These are phyloP conservation scores for Eutrema japonicum DNA, from an alignment of 345 rosid genomes.

Conservation along the genomic window DNA sequence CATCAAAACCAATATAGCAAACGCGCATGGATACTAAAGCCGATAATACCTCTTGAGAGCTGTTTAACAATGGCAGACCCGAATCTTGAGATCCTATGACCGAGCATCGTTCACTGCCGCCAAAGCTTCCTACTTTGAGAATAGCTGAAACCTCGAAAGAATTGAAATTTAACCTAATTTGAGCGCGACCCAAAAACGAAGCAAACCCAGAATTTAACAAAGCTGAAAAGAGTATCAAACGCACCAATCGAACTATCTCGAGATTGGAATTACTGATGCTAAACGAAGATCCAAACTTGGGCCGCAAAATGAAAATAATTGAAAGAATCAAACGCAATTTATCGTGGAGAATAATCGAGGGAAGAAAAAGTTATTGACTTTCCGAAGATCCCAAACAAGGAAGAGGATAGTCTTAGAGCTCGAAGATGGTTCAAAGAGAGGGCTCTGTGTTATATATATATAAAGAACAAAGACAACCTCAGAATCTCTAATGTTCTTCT, in stretches of 20 bases:
- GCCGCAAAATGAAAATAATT: not conserved
- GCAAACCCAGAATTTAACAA: not conserved
- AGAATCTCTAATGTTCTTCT: conserved; percentile 31
- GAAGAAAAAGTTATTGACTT: conserved; percentile 1
- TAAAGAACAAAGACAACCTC: conserved; percentile 18
- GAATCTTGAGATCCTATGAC: conserved; percentile 51
- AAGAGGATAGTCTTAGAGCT: conserved; percentile 9
- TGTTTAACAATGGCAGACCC: conserved; percentile 50
- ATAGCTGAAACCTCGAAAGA: conserved; percentile 25
- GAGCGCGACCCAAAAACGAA: not conserved
- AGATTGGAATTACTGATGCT: not conserved
- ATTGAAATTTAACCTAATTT: conserved; percentile 27
- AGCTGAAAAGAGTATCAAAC: not conserved
- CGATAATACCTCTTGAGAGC: conserved; percentile 54
- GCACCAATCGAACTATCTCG: conserved; percentile 3
- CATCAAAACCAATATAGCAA: conserved; percentile 5
- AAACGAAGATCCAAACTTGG: conserved; percentile 1
- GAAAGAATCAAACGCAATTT: not conserved
- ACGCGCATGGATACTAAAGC: not conserved
- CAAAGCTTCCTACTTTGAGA: conserved; percentile 15
- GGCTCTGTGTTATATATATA: not conserved
- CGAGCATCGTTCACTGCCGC: conserved; percentile 47
- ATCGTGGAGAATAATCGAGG: not conserved
- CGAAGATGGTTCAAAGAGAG: conserved; percentile 10
- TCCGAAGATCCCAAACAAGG: conserved; percentile 16